Base-by-base conservation (phyloP, 2,329 filamentous ascomycete species). In the Claviceps africana region DNA sequence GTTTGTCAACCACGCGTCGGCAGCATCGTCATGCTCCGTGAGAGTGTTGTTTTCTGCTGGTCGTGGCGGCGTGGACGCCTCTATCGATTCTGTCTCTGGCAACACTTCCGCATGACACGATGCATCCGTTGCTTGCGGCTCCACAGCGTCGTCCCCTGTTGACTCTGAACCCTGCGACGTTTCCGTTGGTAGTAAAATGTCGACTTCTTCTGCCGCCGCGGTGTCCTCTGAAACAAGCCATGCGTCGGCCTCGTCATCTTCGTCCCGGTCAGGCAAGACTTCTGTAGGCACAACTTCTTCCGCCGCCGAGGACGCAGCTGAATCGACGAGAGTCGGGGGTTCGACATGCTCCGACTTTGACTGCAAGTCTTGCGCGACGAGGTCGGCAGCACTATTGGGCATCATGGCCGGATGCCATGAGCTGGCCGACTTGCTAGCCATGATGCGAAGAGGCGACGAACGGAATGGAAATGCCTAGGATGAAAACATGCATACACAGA, bases 371-470 rank as follows among this genome's bases (percentile, higher is more conserved):
- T 39, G 45, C 13, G 37, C 33, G 25, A 47, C 45, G 8, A 53
- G 5, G 35, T 55, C 53, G 45, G 51, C 48, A 31, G 40, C 40
- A 52, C 55, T 58, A 53, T 65, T 64, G 33, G 71, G 70, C 62
- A 71, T 67, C 54, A 67, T 58, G 48, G 69, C 68, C 57, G 69
- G 67, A 57, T 71, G 66, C 69, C 69, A 70, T 60, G 67, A 64
- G 55, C 61, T 63, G 50, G 62, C 58, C 52, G 59, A 56, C 60
- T 67, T 67, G 56, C 61, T 60, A 57, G 65, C 66, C 70, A 72
- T 72, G 53, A 54, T 62, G 53, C 58, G 56, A 59, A 52, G 46
- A 31, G 37, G 47, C 21, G 17, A 48, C 51, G 51, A 48, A 52
- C 48, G 35, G 25, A 47, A 52, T 46, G 17, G 17, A 50, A 42